A percentile compares a stretch with the other conserved stretches of the same genome.
Conservation (phyloP, 1,284 basidiomycete species). For the Malassezia nana region DNA sequence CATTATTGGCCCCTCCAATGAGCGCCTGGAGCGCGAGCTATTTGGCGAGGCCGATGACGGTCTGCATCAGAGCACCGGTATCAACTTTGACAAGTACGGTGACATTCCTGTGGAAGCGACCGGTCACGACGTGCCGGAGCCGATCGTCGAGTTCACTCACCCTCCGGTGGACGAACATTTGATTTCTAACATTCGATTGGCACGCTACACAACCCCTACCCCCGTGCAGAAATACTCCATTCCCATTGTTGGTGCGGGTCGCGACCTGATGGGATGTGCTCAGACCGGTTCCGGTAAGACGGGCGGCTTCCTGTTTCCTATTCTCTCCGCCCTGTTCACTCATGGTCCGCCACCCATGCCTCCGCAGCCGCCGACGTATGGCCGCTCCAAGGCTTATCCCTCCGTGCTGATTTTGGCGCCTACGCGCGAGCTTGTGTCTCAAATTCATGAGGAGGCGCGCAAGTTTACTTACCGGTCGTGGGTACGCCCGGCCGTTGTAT, state of each 20-base stretch:
- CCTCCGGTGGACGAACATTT: conserved; percentile 86
- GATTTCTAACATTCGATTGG: conserved; percentile 83
- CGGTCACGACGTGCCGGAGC: conserved; percentile 86
- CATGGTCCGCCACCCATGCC: conserved; percentile 67
- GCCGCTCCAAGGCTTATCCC: conserved; percentile 83
- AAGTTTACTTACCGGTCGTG: conserved; percentile 99
- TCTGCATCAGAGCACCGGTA: conserved; percentile 72
- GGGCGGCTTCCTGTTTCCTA: conserved; percentile 97
- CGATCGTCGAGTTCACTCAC: conserved; percentile 73
- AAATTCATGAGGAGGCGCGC: conserved; percentile 97
- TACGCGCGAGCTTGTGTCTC: conserved; percentile 94
- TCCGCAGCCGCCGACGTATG: conserved; percentile 55
- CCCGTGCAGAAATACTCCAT: conserved; percentile 99
- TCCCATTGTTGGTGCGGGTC: conserved; percentile 78
- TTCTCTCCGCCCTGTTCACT: conserved; percentile 84
- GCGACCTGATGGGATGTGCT: conserved; percentile 98
- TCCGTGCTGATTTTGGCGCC: conserved; percentile 92
- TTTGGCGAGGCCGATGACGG: conserved; percentile 76
- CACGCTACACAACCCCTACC: conserved; percentile 87
- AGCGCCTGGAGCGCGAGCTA: conserved; percentile 85
- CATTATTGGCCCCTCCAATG: conserved; percentile 67
- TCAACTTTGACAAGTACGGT: conserved; percentile 99
- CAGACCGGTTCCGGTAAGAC: conserved; percentile 99
- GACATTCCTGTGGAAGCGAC: conserved; percentile 99
- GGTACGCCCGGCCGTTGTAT: conserved; percentile 97